phyloP scores from a whole-genome alignment of 1,284 basidiomycete species.

The Salmacisia buchloeana region DNA sequence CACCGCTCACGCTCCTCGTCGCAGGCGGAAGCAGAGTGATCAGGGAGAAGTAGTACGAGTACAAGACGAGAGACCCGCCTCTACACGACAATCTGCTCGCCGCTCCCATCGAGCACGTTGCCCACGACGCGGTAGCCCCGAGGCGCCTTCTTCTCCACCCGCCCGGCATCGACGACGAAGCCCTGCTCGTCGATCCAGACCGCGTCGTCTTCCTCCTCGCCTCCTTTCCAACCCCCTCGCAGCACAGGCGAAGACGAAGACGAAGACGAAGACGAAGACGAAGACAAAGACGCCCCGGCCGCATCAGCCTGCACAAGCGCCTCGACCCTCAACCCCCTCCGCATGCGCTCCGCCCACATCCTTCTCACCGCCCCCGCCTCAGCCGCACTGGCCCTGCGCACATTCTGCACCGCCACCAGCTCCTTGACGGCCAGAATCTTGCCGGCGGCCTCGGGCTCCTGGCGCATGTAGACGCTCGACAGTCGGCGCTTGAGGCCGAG shows the following conservation, averaged over 20 bases:
- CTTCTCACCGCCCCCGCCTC: neutral
- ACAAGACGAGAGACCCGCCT: neutral
- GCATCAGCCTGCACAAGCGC: constrained; percentile 15
- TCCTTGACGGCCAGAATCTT: constrained; percentile 78
- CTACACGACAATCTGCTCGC: neutral
- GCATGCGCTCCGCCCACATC: neutral
- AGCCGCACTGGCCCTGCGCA: constrained; percentile 44
- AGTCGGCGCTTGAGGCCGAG: constrained; percentile 72
- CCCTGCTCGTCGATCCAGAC: constrained; percentile 44
- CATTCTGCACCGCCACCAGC: constrained; percentile 77
- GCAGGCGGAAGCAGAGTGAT: too few species aligned
- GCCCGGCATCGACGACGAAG: constrained; percentile 45
- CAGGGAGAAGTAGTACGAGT: too few species aligned
- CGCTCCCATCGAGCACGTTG: constrained; percentile 22
- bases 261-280: neutral
- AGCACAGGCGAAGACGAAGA: neutral
- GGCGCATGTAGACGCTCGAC: constrained; percentile 73
- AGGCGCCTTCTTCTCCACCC: constrained; percentile 35
- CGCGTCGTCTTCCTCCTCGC: constrained; percentile 23
- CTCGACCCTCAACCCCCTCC: neutral
- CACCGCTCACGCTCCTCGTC: neutral
- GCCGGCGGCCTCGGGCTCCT: constrained; percentile 68
- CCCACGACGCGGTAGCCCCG: constrained; percentile 46
- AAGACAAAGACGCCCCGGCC: neutral
- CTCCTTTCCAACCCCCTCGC: neutral